Evolutionary conservation across 352 stramenopile species (phyloP), one percentile per base, ranked within the genome.

Genomic region (Phytophthora melonis): DNA sequence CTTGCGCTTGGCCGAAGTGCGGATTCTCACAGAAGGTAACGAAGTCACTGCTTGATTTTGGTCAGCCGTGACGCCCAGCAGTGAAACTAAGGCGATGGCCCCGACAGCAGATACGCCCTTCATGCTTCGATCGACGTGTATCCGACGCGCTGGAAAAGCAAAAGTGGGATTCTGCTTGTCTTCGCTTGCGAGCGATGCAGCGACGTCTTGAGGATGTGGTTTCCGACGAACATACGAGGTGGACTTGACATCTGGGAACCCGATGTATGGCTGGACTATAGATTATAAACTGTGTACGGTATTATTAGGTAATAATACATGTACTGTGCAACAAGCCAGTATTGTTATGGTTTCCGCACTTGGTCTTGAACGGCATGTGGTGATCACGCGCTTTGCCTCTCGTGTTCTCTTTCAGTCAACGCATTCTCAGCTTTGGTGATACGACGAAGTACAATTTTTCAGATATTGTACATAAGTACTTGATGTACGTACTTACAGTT

Each of bases 1-100:
- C 27, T 10, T 50, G 7, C 80, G 71, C 62, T 84, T 84, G 52
- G 80, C 49, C 0, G 43, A 84, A 72, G 53, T 21, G 63, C 70
- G 18, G 69, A 36, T 60, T 59, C 55, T 47, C 13, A 47, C 39
- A n/a, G 39, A 47, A 16, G 39, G 39, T 47, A 47, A 10, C 32
- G 32, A 47, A 47, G 14, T 47, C 13, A 14, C 3, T 2, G 39
- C 39, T 47, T 47, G 39, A 7, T n/a, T 47, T 47, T n/a, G 39
- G 39, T 6, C 39, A 5, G 39, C 14, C 39, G 39, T 47, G 39
- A 47, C 39, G 5, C 39, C 39, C 39, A 47, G 39, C 14, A n/a
- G 39, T 18, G 39, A 47, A 47, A 47, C 39, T 13, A 47, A 47
- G 13, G 16, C 39, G n/a, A 47, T 14, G 18, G 39, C 39, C 39